Conservation (phyloP, 441 rosid genomes). For the Pelargonium cotyledonis region DNA sequence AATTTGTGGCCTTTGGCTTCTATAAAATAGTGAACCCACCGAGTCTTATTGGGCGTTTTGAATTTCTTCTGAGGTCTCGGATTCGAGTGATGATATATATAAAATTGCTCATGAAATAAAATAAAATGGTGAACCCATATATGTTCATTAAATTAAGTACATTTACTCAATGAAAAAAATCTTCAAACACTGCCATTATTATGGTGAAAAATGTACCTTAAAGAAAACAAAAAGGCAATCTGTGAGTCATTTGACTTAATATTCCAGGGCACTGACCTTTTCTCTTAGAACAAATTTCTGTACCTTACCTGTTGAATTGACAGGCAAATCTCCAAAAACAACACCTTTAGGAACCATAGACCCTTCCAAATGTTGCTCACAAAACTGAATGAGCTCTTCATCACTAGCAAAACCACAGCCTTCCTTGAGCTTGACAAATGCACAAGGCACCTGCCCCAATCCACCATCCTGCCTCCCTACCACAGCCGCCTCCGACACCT, state of each 20-base stretch:
- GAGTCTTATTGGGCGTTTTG: no score
- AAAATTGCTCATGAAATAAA: no score
- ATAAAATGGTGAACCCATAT: no score
- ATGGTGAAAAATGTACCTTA: no score
- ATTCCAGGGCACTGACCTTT: conserved; percentile 22
- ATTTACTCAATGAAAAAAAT: no score
- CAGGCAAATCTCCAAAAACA: conserved; percentile 40
- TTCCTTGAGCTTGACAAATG: conserved; percentile 46
- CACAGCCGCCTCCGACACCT: conserved; percentile 42
- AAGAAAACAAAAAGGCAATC: no score
- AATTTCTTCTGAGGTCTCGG: no score
- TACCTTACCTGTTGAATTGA: conserved; percentile 48
- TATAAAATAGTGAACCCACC: no score
- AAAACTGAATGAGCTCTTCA: conserved; percentile 37
- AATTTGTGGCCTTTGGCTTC: no score
- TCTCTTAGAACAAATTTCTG: conserved; percentile 42
- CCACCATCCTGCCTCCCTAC: conserved; percentile 31
- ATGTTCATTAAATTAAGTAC: no score
- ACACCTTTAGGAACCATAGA: conserved; percentile 35
- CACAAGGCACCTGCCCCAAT: conserved; percentile 33
- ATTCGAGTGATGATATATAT: no score
- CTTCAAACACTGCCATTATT: no score
- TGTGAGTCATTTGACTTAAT: not conserved
- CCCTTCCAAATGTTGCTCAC: conserved; percentile 25
- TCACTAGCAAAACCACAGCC: conserved; percentile 20